phyloP scores from a whole-genome alignment of 2,329 filamentous ascomycete genomes.

The Peltaster fructicola region DNA sequence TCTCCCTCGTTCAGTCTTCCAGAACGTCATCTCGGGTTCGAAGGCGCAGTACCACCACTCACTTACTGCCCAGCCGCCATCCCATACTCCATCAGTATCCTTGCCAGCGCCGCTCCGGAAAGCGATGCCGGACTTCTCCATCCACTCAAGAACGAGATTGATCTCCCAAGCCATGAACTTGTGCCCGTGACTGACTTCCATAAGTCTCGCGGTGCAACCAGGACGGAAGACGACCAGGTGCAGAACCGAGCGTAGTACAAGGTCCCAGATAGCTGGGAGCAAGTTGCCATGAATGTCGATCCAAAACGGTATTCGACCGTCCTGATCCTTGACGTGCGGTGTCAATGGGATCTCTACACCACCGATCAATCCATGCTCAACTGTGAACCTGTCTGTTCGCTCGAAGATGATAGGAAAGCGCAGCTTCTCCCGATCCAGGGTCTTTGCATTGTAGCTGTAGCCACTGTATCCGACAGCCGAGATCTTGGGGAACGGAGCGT shows the following conservation, averaged over 20 bases:
- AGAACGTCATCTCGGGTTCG: constrained; percentile 11
- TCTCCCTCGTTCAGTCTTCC: too few species aligned
- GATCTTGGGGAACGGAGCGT: constrained; percentile 23
- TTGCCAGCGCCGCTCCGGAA: constrained; percentile 22
- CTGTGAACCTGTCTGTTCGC: constrained; percentile 41
- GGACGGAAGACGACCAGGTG: constrained; percentile 47
- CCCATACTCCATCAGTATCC: constrained; percentile 18
- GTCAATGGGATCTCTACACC: constrained; percentile 17
- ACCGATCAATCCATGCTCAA: constrained; percentile 33
- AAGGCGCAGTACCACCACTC: constrained; percentile 53
- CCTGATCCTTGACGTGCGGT: constrained; percentile 6
- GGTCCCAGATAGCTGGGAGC: constrained; percentile 44
- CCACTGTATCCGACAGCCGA: constrained; percentile 52
- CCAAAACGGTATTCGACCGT: constrained; percentile 47
- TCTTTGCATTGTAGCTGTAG: constrained; percentile 52
- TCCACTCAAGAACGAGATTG: constrained; percentile 41
- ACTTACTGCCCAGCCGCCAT: constrained; percentile 26
- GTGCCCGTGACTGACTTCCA: constrained; percentile 39
- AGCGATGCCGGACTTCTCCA: constrained; percentile 35
- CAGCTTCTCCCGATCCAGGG: constrained; percentile 47
- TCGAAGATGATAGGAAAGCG: constrained; percentile 44
- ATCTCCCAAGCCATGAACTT: constrained; percentile 47
- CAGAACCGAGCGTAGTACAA: constrained; percentile 43
- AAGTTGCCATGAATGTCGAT: constrained; percentile 47
- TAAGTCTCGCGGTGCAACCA: constrained; percentile 34